A percentile compares a stretch with the other conserved stretches of the same genome.
These are phyloP conservation scores for Imleria badia DNA, from an alignment of 768 basidiomycete species.

Conservation along the genomic window DNA sequence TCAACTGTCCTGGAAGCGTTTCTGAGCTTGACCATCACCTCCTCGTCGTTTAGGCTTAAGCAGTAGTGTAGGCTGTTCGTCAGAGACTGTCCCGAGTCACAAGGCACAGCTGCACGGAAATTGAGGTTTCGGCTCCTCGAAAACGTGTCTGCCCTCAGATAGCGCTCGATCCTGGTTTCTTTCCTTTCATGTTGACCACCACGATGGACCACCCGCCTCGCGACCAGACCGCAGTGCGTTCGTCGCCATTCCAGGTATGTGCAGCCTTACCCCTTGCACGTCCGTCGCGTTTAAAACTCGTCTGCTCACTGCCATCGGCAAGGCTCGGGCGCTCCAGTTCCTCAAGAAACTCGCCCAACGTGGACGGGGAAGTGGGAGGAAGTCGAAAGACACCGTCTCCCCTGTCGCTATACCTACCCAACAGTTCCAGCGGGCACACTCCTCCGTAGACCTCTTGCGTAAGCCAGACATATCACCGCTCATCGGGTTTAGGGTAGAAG, in stretches of 20 bases:
- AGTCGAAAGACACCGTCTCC: constrained; percentile 28
- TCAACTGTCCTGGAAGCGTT: not conserved
- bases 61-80: not conserved
- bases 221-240: constrained; percentile 23
- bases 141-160: constrained; percentile 29
- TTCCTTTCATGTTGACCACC: constrained; percentile 16
- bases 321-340: constrained; percentile 39
- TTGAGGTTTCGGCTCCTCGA: constrained; percentile 25
- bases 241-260: constrained; percentile 31
- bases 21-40: not conserved
- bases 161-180: constrained; percentile 15
- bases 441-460: constrained; percentile 35
- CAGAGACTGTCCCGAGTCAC: not conserved
- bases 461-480: constrained; percentile 26
- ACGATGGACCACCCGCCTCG: constrained; percentile 29
- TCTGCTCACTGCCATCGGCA: constrained; percentile 1
- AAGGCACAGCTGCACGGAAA: constrained; percentile 11
- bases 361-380: constrained; percentile 32
- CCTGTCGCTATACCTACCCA: constrained; percentile 24
- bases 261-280: not conserved
- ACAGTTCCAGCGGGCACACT: constrained; percentile 28
- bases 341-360: constrained; percentile 38
- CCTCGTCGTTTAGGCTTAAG: not conserved
- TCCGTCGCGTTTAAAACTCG: constrained; percentile 15
- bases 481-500: constrained; percentile 24